phyloP scores from a whole-genome alignment of 805 yeast species.

The Lachancea fermentati region DNA sequence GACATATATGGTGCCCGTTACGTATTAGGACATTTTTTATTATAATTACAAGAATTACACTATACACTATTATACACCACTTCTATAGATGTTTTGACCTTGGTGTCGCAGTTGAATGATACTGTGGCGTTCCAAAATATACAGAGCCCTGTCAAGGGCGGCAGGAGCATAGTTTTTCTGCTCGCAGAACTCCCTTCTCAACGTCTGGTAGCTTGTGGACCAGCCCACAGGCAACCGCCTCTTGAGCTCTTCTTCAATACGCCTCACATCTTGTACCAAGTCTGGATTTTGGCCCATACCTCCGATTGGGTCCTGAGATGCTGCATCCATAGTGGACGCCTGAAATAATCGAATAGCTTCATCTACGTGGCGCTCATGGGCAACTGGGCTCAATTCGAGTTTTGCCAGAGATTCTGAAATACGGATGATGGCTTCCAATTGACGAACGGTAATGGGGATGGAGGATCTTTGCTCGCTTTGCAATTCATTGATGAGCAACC shows the following conservation, averaged over 20 bases:
- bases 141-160: constrained; percentile 78
- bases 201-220: constrained; percentile 82
- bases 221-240: constrained; percentile 94
- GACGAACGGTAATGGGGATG: constrained; percentile 96
- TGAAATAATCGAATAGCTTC: constrained; percentile 92
- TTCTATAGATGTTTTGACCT: constrained; percentile 71
- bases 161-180: constrained; percentile 55
- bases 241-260: constrained; percentile 78
- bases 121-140: constrained; percentile 78
- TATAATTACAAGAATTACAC: too few species aligned
- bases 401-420: constrained; percentile 93
- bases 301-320: constrained; percentile 45
- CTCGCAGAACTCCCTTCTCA: constrained; percentile 75
- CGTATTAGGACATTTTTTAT: too few species aligned
- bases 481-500: constrained; percentile 73
- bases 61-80: constrained; percentile 45
- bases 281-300: constrained; percentile 50
- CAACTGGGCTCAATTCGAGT: constrained; percentile 73
- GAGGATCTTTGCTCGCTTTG: constrained; percentile 85
- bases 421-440: constrained; percentile 93
- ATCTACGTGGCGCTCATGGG: constrained; percentile 83
- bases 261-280: constrained; percentile 63
- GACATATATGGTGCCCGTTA: too few species aligned
- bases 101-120: constrained; percentile 86
- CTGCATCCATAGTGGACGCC: constrained; percentile 98